A percentile compares a stretch with the other conserved stretches of the same genome.
Evolutionary conservation across 106 monocot genomes (phyloP).

Genomic region (Acorus calamus): DNA sequence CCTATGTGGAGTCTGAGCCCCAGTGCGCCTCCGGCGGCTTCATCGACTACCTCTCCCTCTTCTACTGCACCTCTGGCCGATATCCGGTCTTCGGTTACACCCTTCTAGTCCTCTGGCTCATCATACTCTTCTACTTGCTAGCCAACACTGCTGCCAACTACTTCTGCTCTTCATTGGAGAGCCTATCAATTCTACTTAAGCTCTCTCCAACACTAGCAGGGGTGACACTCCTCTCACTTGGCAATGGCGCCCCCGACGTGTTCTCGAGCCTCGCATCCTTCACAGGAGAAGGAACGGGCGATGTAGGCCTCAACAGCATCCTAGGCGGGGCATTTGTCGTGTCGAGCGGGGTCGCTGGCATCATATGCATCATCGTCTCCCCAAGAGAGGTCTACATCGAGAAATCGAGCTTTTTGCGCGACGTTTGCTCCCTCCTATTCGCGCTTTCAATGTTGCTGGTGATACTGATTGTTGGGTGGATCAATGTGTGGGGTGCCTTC

Average conservation of each 20-base stretch:
- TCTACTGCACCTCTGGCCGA: slow-evolving; percentile 16
- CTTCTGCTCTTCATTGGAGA: slow-evolving; percentile 26
- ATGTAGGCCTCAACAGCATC: slow-evolving; percentile 45
- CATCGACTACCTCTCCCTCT: slow-evolving; percentile 30
- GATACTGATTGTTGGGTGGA: slow-evolving; percentile 22
- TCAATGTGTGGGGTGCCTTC: slow-evolving; percentile 26
- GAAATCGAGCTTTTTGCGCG: slow-evolving; percentile 10
- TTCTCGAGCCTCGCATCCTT: slow-evolving; percentile 27
- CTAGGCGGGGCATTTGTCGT: slow-evolving; percentile 57
- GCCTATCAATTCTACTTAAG: slow-evolving; percentile 19
- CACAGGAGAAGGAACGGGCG: slow-evolving; percentile 3
- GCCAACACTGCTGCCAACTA: slow-evolving; percentile 23
- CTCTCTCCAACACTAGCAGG: slow-evolving; percentile 27
- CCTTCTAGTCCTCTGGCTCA: slow-evolving; percentile 13
- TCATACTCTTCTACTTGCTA: slow-evolving; percentile 23
- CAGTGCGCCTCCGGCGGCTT: slow-evolving; percentile 18
- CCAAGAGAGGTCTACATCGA: slow-evolving; percentile 6
- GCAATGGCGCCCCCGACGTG: slow-evolving; percentile 31
- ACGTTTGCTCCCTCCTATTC: slow-evolving; percentile 22
- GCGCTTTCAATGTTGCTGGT: slow-evolving; percentile 23
- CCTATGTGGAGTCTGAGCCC: background rate
- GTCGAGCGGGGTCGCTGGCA: slow-evolving; percentile 25
- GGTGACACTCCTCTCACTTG: slow-evolving; percentile 28
- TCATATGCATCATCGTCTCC: slow-evolving; percentile 9
- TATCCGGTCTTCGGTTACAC: slow-evolving; percentile 15